phyloP scores from a whole-genome alignment of 2,329 filamentous ascomycete genomes.

The Pseudogymnoascus sp. region DNA sequence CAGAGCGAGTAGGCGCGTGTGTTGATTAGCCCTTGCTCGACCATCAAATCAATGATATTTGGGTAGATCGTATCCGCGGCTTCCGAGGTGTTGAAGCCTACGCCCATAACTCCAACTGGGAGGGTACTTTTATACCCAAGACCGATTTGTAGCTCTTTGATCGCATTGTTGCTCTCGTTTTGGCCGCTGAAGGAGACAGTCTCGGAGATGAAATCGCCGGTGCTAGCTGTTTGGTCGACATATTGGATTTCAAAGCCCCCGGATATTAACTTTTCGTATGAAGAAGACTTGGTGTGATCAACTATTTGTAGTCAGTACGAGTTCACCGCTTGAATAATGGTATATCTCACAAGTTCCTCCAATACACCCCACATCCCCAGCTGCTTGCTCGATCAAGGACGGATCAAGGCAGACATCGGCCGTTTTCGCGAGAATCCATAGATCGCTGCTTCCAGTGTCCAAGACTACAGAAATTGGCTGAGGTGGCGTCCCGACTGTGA shows the following conservation, averaged over 20 bases:
- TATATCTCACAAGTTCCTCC: slow-evolving; percentile 35
- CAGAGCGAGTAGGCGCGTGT: slow-evolving; percentile 63
- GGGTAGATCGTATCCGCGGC: slow-evolving; percentile 34
- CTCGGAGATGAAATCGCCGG: slow-evolving; percentile 33
- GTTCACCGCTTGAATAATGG: slow-evolving; percentile 13
- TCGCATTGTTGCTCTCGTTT: slow-evolving; percentile 16
- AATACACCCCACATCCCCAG: slow-evolving; percentile 26
- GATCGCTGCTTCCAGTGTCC: slow-evolving; percentile 55
- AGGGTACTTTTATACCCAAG: slow-evolving; percentile 24
- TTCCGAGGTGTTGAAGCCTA: slow-evolving; percentile 31
- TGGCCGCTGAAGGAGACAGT: slow-evolving; percentile 28
- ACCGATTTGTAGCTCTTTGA: slow-evolving; percentile 34
- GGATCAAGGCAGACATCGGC: slow-evolving; percentile 10
- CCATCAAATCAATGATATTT: slow-evolving; percentile 59
- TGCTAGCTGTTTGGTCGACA: slow-evolving; percentile 30
- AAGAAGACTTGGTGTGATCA: slow-evolving; percentile 22
- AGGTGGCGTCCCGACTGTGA: slow-evolving; percentile 48
- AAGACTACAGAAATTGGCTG: slow-evolving; percentile 46
- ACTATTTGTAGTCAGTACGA: not conserved
- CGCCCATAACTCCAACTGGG: slow-evolving; percentile 32
- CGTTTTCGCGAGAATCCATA: slow-evolving; percentile 38
- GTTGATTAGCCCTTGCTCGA: slow-evolving; percentile 53
- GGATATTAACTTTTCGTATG: slow-evolving; percentile 36
- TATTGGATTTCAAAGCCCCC: slow-evolving; percentile 39
- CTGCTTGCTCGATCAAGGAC: slow-evolving; percentile 31